These are phyloP conservation scores for Pichia eremophila DNA, from an alignment of 805 yeast genomes.

Conservation along the genomic window DNA sequence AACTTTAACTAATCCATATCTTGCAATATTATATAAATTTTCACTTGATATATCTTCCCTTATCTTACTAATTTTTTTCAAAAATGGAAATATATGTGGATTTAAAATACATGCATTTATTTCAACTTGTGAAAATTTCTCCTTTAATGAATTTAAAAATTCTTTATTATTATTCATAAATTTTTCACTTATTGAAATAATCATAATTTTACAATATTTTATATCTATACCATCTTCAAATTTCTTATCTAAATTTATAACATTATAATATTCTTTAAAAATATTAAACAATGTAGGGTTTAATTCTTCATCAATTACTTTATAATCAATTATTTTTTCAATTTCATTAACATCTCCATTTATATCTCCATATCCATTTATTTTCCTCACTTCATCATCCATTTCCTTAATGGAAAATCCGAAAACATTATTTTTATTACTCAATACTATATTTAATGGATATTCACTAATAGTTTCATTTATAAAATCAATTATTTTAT, in stretches of 20 bases:
- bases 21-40: constrained; percentile 18
- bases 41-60: constrained; percentile 3
- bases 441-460: background rate
- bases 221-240: background rate
- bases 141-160: constrained; percentile 1
- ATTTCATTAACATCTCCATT: background rate
- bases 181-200: constrained; percentile 6
- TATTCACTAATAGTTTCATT: background rate
- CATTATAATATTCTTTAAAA: background rate
- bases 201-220: background rate
- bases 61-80: constrained; percentile 9
- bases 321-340: constrained; percentile 2
- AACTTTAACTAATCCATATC: constrained; percentile 19
- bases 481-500: background rate
- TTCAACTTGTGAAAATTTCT: constrained; percentile 5
- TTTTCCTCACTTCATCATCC: background rate
- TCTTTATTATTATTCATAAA: constrained; percentile 1
- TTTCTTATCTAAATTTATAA: background rate
- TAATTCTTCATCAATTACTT: background rate
- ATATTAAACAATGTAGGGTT: background rate
- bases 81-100: constrained; percentile 17
- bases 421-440: background rate
- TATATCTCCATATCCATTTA: background rate
- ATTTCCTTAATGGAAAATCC: background rate
- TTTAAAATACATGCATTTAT: constrained; percentile 16